Evolutionary conservation across 2,329 filamentous ascomycete species (phyloP).

Genomic region (Aaosphaeria pasadenensis): DNA sequence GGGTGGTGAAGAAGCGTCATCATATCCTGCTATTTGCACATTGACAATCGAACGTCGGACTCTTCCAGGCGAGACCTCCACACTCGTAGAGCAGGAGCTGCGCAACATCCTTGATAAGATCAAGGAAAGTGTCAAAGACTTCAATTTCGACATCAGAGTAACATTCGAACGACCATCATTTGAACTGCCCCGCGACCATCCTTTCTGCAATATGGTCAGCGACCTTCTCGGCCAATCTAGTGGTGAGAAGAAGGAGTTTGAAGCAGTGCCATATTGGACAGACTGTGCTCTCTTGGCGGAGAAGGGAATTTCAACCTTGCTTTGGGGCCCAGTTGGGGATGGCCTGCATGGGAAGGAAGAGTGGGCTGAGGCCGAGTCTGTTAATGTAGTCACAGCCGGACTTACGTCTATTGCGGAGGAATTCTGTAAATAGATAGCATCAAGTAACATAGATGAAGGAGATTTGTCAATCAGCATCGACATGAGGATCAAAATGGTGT

Average conservation of each 20-base stretch:
- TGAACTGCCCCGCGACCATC: constrained; percentile 40
- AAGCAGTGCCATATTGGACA: constrained; percentile 44
- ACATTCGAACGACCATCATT: constrained; percentile 45
- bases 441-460: no score
- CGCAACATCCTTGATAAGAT: background rate
- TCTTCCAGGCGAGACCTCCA: constrained; percentile 42
- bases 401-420: background rate
- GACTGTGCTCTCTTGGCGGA: constrained; percentile 50
- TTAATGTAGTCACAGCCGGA: background rate
- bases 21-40: constrained; percentile 50
- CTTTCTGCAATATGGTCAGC: constrained; percentile 22
- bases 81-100: constrained; percentile 29
- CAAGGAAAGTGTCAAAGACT: constrained; percentile 32
- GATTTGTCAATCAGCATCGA: no score
- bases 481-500: no score
- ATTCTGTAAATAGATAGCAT: background rate
- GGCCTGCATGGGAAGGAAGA: constrained; percentile 52
- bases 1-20: constrained; percentile 53
- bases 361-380: constrained; percentile 45
- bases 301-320: constrained; percentile 45
- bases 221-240: background rate
- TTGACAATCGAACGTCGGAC: constrained; percentile 51
- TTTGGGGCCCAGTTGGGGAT: constrained; percentile 49
- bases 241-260: constrained; percentile 9
- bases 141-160: constrained; percentile 41